These are phyloP conservation scores for Chlorella sp. DNA, from an alignment of 139 green algal species.

Conservation along the genomic window DNA sequence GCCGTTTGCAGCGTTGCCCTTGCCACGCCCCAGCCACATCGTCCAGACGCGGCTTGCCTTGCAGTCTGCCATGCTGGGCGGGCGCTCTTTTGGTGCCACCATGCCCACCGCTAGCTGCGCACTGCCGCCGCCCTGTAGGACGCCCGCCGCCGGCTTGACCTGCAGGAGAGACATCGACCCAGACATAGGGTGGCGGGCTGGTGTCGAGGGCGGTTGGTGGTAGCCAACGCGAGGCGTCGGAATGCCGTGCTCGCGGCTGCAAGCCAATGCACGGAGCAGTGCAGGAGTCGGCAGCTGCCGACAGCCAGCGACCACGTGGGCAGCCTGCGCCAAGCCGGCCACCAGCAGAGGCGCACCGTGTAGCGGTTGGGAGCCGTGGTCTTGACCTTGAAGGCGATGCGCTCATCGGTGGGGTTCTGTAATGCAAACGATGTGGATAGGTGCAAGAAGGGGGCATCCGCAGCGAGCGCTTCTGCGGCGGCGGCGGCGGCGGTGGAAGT, in stretches of 20 bases:
- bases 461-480: too few species aligned
- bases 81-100: conserved; percentile 21
- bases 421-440: too few species aligned
- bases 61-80: conserved; percentile 45
- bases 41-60: conserved; percentile 58
- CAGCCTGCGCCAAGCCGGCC: too few species aligned
- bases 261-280: too few species aligned
- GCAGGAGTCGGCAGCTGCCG: background rate
- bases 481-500: background rate
- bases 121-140: conserved; percentile 36
- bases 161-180: background rate
- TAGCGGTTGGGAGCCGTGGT: conserved; percentile 78
- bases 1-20: too few species aligned
- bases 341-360: conserved; percentile 47
- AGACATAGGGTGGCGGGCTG: too few species aligned
- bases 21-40: too few species aligned
- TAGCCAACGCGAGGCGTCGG: background rate
- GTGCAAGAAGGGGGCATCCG: too few species aligned
- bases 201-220: too few species aligned
- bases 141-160: conserved; percentile 54
- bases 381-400: conserved; percentile 81
- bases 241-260: too few species aligned
- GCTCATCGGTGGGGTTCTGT: conserved; percentile 54
- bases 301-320: background rate
- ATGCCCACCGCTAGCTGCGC: conserved; percentile 52